Percentiles rank a stretch among this genome's conserved stretches.
These are phyloP conservation scores for Linderniella brevidens DNA, from an alignment of 257 asterid genomes.

Conservation along the genomic window DNA sequence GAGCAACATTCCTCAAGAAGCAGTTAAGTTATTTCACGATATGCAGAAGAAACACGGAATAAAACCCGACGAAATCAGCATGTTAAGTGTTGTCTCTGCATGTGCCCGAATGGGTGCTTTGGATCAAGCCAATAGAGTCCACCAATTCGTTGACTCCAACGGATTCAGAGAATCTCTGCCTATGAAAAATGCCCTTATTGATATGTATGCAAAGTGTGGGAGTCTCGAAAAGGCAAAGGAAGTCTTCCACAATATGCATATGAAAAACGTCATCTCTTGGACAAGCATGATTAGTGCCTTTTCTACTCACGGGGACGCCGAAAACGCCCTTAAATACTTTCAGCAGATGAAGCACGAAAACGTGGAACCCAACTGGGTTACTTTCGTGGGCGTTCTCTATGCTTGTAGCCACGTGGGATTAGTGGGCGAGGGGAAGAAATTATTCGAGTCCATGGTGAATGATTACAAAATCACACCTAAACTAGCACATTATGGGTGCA, in stretches of 20 bases:
- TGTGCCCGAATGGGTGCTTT: constrained; percentile 57
- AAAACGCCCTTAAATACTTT: constrained; percentile 31
- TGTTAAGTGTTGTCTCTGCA: constrained; percentile 60
- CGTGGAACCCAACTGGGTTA: constrained; percentile 51
- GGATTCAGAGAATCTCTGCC: constrained; percentile 48
- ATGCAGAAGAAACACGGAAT: constrained; percentile 33
- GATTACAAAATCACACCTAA: constrained; percentile 41
- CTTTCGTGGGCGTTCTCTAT: constrained; percentile 51
- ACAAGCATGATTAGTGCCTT: constrained; percentile 48
- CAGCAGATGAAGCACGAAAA: constrained; percentile 38
- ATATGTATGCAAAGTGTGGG: constrained; percentile 77
- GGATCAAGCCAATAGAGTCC: constrained; percentile 37
- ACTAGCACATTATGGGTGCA: constrained; percentile 68
- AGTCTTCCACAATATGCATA: constrained; percentile 25
- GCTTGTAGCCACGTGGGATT: constrained; percentile 76
- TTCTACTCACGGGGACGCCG: constrained; percentile 53
- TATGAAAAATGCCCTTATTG: constrained; percentile 50
- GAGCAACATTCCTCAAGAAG: constrained; percentile 53
- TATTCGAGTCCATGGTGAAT: constrained; percentile 40
- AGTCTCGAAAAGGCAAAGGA: constrained; percentile 37
- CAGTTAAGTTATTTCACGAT: constrained; percentile 34
- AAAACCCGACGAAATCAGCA: constrained; percentile 61
- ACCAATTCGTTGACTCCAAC: constrained; percentile 21
- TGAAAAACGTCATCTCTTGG: constrained; percentile 64
- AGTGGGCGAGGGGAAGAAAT: constrained; percentile 37